Percentiles rank a stretch among this genome's conserved stretches.
These are phyloP conservation scores for Ogataea hybrid DNA, from an alignment of 1,139 yeast species.

Conservation along the genomic window DNA sequence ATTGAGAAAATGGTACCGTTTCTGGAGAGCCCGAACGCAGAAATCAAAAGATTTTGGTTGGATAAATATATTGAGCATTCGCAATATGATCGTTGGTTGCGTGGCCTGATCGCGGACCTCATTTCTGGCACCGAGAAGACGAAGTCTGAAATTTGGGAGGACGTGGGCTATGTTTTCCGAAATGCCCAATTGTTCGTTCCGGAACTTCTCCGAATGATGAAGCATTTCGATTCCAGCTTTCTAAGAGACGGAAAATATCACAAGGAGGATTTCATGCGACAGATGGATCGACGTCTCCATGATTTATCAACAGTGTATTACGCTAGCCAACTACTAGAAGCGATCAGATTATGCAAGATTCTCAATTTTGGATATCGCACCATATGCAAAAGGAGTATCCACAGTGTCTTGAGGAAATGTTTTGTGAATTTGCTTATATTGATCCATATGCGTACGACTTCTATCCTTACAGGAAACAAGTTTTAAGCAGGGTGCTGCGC, in stretches of 20 bases:
- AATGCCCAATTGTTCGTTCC: conserved; percentile 16
- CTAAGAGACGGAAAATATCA: neutral
- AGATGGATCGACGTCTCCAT: conserved; percentile 6
- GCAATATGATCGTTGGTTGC: neutral
- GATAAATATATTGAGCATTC: neutral
- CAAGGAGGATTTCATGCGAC: conserved; percentile 1
- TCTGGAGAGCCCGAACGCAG: neutral
- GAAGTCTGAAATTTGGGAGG: neutral
- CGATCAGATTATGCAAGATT: conserved; percentile 11
- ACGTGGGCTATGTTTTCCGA: neutral
- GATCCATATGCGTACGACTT: conserved; percentile 22
- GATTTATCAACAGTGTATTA: conserved; percentile 15
- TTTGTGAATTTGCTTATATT: conserved; percentile 15
- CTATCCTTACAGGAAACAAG: conserved; percentile 1
- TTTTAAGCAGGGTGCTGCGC: conserved; percentile 5
- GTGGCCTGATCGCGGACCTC: neutral
- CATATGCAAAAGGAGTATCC: conserved; percentile 3
- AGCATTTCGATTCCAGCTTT: conserved; percentile 15
- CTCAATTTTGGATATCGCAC: conserved; percentile 3
- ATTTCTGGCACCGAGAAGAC: neutral
- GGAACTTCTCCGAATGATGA: conserved; percentile 15
- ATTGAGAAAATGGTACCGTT: conserved; percentile 11
- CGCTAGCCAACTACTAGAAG: conserved; percentile 20
- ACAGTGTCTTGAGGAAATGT: conserved; percentile 14
- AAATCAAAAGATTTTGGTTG: neutral